These are phyloP conservation scores for Neurospora sp. DNA, from an alignment of 495 filamentous ascomycete species.

Conservation along the genomic window DNA sequence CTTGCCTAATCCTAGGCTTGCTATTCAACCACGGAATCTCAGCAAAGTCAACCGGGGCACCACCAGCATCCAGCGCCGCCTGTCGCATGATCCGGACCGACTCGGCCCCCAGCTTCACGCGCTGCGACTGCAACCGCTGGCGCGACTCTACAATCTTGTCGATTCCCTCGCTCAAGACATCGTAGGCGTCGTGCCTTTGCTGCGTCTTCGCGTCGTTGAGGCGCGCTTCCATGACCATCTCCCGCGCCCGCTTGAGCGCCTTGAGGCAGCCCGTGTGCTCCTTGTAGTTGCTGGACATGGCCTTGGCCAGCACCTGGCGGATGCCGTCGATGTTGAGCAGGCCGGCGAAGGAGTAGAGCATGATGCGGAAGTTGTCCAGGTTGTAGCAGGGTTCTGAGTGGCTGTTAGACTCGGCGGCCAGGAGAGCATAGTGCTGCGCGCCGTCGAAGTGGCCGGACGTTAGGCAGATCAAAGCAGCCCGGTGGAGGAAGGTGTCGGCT, in stretches of 20 bases:
- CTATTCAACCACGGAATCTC: conserved; percentile 13
- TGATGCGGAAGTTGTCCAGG: conserved; percentile 27
- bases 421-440: conserved; percentile 24
- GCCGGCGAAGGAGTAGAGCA: conserved; percentile 28
- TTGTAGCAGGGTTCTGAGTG: conserved; percentile 20
- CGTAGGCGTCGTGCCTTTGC: background rate
- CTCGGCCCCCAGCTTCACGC: conserved; percentile 5
- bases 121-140: conserved; percentile 7
- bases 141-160: conserved; percentile 2
- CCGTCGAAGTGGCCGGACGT: conserved; percentile 16
- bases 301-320: conserved; percentile 17
- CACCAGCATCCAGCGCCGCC: conserved; percentile 12
- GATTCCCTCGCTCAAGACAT: conserved; percentile 9
- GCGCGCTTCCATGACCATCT: conserved; percentile 4
- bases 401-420: conserved; percentile 20
- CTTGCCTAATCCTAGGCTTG: background rate
- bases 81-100: conserved; percentile 19
- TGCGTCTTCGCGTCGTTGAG: background rate
- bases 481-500: conserved; percentile 21
- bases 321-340: conserved; percentile 26
- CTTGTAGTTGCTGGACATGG: conserved; percentile 16
- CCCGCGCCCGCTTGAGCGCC: conserved; percentile 23
- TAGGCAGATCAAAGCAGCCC: conserved; percentile 26
- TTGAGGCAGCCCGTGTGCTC: conserved; percentile 17
- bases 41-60: conserved; percentile 12